Evolutionary conservation across 192 early-diverging fungal species (phyloP).

Genomic region (Ramicandelaber brevisporus): DNA sequence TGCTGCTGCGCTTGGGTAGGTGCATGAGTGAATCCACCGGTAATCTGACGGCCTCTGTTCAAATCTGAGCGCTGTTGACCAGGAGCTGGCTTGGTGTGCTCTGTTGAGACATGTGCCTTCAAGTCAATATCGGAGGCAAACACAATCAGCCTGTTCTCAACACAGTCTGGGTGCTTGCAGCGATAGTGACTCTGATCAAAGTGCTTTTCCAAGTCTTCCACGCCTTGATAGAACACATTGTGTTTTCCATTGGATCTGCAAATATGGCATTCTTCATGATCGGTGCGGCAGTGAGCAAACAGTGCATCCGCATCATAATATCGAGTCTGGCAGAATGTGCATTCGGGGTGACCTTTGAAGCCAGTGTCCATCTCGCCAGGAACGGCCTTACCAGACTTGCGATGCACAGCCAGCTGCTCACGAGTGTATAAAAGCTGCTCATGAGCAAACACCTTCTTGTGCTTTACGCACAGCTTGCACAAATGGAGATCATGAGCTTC

Average conservation of each 20-base stretch:
- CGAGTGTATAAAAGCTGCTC: conserved; percentile 71
- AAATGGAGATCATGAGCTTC: no score
- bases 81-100: conserved; percentile 6
- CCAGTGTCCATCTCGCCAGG: no score
- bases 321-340: conserved; percentile 56
- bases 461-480: conserved; percentile 65
- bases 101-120: conserved; percentile 56
- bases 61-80: conserved; percentile 13
- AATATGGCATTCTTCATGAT: conserved; percentile 85
- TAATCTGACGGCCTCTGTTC: conserved; percentile 14
- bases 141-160: conserved; percentile 89
- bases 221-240: no score
- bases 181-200: conserved; percentile 56
- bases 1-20: neutral
- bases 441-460: conserved; percentile 84
- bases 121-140: conserved; percentile 82
- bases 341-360: conserved; percentile 68
- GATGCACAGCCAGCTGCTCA: conserved; percentile 49
- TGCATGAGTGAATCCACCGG: neutral
- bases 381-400: conserved; percentile 54
- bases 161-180: conserved; percentile 57
- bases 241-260: no score
- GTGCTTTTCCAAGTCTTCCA: conserved; percentile 68
- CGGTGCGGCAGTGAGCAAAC: conserved; percentile 78
- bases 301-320: conserved; percentile 87